A percentile compares a stretch with the other conserved stretches of the same genome.
These are phyloP conservation scores for Puccinia polysora DNA, from an alignment of 1,284 basidiomycete genomes.

Conservation along the genomic window DNA sequence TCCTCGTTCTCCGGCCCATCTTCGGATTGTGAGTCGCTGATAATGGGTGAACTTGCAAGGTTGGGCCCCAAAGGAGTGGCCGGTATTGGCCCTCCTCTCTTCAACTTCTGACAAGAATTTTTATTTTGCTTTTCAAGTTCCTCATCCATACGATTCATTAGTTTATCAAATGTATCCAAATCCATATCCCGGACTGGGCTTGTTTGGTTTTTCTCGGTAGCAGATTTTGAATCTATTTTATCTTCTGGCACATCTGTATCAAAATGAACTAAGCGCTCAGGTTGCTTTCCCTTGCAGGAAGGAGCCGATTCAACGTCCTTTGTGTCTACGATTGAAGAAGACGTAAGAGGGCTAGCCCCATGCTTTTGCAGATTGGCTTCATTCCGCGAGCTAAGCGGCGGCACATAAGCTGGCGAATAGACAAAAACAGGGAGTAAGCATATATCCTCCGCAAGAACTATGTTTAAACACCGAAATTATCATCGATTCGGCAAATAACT, in stretches of 20 bases:
- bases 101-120: conserved; percentile 1
- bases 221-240: too few relatives aligned
- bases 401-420: conserved; percentile 18
- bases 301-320: too few relatives aligned
- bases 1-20: conserved; percentile 51
- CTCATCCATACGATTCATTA: conserved; percentile 89
- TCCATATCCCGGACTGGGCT: conserved; percentile 54
- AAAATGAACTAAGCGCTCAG: conserved; percentile 13
- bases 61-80: background rate
- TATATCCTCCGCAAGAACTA: too few relatives aligned
- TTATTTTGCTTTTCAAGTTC: conserved; percentile 61
- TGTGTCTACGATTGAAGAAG: too few relatives aligned
- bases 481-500: too few relatives aligned
- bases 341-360: too few relatives aligned
- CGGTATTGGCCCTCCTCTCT: conserved; percentile 33
- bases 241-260: background rate
- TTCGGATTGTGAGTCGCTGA: conserved; percentile 23
- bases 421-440: too few relatives aligned
- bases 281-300: conserved; percentile 5
- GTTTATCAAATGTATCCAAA: conserved; percentile 83
- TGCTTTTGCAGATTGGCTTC: too few relatives aligned
- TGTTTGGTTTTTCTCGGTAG: background rate
- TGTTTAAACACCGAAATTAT: conserved; percentile 65
- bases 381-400: too few relatives aligned
- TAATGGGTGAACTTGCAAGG: conserved; percentile 18